These are phyloP conservation scores for Heliamphora pulchella DNA, from an alignment of 179 eudicot genomes.

Conservation along the genomic window DNA sequence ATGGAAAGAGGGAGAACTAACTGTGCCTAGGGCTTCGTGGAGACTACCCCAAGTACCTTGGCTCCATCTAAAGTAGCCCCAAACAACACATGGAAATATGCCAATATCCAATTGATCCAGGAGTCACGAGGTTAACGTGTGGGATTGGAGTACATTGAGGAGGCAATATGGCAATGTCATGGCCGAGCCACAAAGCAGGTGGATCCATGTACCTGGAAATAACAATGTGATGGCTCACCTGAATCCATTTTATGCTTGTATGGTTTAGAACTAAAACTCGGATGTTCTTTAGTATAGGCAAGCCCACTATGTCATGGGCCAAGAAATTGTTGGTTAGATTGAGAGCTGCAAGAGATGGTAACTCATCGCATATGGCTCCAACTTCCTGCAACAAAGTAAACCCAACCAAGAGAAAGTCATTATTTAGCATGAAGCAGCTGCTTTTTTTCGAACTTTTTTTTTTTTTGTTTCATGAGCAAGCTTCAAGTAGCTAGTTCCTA, in stretches of 20 bases:
- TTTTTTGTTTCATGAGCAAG: background rate
- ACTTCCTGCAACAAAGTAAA: conserved; percentile 57
- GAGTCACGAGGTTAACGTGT: background rate
- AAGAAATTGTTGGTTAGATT: conserved; percentile 64
- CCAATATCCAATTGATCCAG: background rate
- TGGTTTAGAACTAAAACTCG: conserved; percentile 67
- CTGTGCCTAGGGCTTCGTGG: background rate
- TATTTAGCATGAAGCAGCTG: conserved; percentile 2
- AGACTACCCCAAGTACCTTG: background rate
- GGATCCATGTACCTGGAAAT: background rate
- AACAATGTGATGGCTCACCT: conserved; percentile 38
- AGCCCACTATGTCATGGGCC: conserved; percentile 37
- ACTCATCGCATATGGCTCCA: conserved; percentile 57
- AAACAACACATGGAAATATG: no score
- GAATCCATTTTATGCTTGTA: conserved; percentile 71
- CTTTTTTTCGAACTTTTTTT: background rate
- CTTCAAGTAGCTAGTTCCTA: conserved; percentile 13
- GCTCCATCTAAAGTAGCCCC: background rate
- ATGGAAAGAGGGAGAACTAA: background rate
- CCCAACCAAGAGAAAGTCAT: conserved; percentile 4
- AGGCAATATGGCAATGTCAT: background rate
- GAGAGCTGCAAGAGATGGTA: conserved; percentile 60
- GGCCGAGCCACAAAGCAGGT: background rate
- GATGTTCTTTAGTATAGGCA: conserved; percentile 49
- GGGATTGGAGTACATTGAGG: background rate